Percentiles rank a stretch among this genome's conserved stretches.
Conservation (phyloP, 192 early-diverging fungal species). For the Backusella macrospora region DNA sequence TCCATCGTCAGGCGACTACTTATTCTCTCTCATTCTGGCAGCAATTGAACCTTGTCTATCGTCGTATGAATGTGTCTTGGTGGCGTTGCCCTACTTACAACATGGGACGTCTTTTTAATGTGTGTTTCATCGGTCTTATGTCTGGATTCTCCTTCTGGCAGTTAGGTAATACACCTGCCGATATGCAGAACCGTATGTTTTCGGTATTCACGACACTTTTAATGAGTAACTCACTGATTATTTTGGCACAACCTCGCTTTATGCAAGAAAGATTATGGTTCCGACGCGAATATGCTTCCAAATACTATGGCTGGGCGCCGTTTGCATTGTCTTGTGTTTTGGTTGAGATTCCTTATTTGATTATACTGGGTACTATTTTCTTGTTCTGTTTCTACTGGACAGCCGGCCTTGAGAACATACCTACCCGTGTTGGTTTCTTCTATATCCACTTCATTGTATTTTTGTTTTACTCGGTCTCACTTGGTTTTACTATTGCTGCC, state of each 20-base stretch:
- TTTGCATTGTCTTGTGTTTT: slow-evolving; percentile 63
- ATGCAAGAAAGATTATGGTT: slow-evolving; percentile 61
- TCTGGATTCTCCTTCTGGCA: slow-evolving; percentile 72
- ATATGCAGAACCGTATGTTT: slow-evolving; percentile 63
- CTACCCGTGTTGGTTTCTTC: slow-evolving; percentile 62
- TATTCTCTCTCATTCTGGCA: slow-evolving; percentile 35
- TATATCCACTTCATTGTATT: slow-evolving; percentile 54
- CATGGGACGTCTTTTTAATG: slow-evolving; percentile 59
- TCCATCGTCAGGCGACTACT: slow-evolving; percentile 17
- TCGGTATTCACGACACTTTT: slow-evolving; percentile 41
- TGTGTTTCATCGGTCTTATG: slow-evolving; percentile 56
- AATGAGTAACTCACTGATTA: slow-evolving; percentile 59
- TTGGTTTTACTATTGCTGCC: slow-evolving; percentile 51
- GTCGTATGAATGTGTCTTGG: slow-evolving; percentile 66
- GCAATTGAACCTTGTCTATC: slow-evolving; percentile 60
- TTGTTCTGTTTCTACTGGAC: slow-evolving; percentile 66
- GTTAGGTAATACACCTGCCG: slow-evolving; percentile 51
- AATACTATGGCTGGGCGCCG: slow-evolving; percentile 65
- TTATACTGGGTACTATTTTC: slow-evolving; percentile 56
- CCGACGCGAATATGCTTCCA: slow-evolving; percentile 61
- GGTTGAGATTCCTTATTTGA: slow-evolving; percentile 63
- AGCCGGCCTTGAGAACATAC: slow-evolving; percentile 50
- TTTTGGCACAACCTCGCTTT: slow-evolving; percentile 67
- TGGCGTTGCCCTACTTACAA: slow-evolving; percentile 76
- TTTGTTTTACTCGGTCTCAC: slow-evolving; percentile 54